Percentiles rank a stretch among this genome's conserved stretches.
Evolutionary conservation across 768 basidiomycete species (phyloP).

Genomic region (Tylopilus subfusipes): DNA sequence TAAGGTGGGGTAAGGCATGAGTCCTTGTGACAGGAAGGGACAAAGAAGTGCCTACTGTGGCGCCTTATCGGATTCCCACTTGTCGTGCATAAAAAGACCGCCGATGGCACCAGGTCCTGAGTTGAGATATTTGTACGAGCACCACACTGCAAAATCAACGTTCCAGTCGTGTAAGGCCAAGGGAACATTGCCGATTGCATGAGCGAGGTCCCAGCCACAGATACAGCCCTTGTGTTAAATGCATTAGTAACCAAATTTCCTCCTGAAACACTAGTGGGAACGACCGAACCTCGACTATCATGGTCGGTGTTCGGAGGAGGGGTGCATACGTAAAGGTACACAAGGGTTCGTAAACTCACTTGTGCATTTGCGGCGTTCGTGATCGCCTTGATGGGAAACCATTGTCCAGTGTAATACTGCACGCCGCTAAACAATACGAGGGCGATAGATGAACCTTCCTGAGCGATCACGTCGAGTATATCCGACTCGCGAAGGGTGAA

Average conservation of each 20-base stretch:
- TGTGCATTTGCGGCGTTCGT: slow-evolving; percentile 81
- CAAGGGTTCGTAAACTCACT: slow-evolving; percentile 42
- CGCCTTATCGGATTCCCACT: slow-evolving; percentile 60
- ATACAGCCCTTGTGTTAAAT: slow-evolving; percentile 70
- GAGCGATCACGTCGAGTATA: slow-evolving; percentile 70
- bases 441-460: slow-evolving; percentile 75
- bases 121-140: slow-evolving; percentile 97
- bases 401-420: slow-evolving; percentile 97
- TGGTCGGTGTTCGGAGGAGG: slow-evolving; percentile 6
- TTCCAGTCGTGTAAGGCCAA: slow-evolving; percentile 87
- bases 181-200: slow-evolving; percentile 92
- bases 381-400: slow-evolving; percentile 83
- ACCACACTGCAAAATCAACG: slow-evolving; percentile 98
- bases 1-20: slow-evolving; percentile 31
- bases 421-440: slow-evolving; percentile 91
- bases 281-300: slow-evolving; percentile 1
- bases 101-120: slow-evolving; percentile 96
- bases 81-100: slow-evolving; percentile 86
- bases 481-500: slow-evolving; percentile 84
- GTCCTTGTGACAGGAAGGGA: slow-evolving; percentile 8
- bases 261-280: slow-evolving; percentile 4
- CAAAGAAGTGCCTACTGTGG: slow-evolving; percentile 53
- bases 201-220: slow-evolving; percentile 95
- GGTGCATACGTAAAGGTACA: slow-evolving; percentile 27
- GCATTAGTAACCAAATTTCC: slow-evolving; percentile 11